phyloP scores from a whole-genome alignment of 2,329 filamentous ascomycete species.

The Phoma sp. region DNA sequence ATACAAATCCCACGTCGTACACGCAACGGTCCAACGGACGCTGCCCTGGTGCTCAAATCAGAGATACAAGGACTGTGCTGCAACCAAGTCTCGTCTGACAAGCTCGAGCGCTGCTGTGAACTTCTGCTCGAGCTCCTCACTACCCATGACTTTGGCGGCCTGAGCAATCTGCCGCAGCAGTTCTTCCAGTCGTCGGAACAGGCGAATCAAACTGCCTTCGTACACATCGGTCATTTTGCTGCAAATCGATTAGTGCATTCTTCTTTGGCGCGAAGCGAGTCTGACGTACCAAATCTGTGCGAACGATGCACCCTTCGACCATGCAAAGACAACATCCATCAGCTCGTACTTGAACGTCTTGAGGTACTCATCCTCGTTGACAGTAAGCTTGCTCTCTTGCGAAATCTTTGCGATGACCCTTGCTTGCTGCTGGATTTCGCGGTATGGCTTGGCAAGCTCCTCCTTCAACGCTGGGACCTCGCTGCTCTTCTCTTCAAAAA shows the following conservation, averaged over 20 bases:
- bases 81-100: slow-evolving; percentile 91
- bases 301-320: slow-evolving; percentile 90
- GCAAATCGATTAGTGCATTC: slow-evolving; percentile 9
- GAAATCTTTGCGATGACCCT: slow-evolving; percentile 90
- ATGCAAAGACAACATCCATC: slow-evolving; percentile 94
- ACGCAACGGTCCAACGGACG: slow-evolving; percentile 10
- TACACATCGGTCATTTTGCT: slow-evolving; percentile 99
- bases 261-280: neutral
- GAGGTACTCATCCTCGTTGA: slow-evolving; percentile 96
- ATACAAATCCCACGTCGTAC: slow-evolving; percentile 10
- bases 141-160: slow-evolving; percentile 97
- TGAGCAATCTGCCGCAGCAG: slow-evolving; percentile 93
- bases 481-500: slow-evolving; percentile 95
- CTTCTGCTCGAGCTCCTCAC: slow-evolving; percentile 88
- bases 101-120: slow-evolving; percentile 86
- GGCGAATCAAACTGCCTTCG: slow-evolving; percentile 92
- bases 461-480: slow-evolving; percentile 75
- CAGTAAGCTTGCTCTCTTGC: slow-evolving; percentile 87
- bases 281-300: slow-evolving; percentile 87
- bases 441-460: slow-evolving; percentile 82
- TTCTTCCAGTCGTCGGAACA: slow-evolving; percentile 95
- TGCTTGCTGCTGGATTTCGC: slow-evolving; percentile 86
- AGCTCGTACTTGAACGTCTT: slow-evolving; percentile 89
- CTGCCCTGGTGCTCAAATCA: slow-evolving; percentile 24
- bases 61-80: slow-evolving; percentile 90